These are phyloP conservation scores for Cytospora piceicola DNA, from an alignment of 2,329 filamentous ascomycete genomes.

Conservation along the genomic window DNA sequence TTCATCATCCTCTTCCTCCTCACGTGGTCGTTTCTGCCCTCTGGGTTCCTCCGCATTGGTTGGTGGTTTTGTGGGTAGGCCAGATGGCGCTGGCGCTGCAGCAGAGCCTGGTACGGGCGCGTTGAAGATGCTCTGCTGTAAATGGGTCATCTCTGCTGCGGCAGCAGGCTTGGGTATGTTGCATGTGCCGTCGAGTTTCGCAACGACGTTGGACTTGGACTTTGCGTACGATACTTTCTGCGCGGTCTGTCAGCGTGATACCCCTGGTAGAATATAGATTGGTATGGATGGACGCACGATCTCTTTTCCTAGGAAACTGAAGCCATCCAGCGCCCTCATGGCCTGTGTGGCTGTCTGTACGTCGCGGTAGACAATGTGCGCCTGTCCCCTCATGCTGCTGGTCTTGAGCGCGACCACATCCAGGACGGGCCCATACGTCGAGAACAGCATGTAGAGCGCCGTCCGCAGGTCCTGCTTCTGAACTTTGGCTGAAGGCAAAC, in stretches of 20 bases:
- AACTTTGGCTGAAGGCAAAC: constrained; percentile 83
- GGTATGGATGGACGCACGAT: constrained; percentile 65
- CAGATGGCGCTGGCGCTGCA: constrained; percentile 45
- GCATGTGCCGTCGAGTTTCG: constrained; percentile 91
- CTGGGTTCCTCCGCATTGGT: constrained; percentile 57
- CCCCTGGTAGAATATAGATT: background rate
- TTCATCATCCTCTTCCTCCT: constrained; percentile 68
- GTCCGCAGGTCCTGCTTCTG: constrained; percentile 86
- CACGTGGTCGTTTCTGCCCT: constrained; percentile 72
- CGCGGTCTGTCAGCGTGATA: constrained; percentile 26
- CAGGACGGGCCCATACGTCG: constrained; percentile 88
- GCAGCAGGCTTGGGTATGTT: constrained; percentile 63
- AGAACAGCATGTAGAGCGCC: constrained; percentile 89
- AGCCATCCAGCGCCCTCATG: constrained; percentile 85
- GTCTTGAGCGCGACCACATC: constrained; percentile 92
- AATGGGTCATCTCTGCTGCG: constrained; percentile 68
- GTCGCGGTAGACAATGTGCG: constrained; percentile 89
- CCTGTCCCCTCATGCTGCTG: constrained; percentile 91
- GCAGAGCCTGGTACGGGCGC: constrained; percentile 60
- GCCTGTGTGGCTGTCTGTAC: constrained; percentile 91
- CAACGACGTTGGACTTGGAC: constrained; percentile 82
- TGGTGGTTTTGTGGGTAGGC: constrained; percentile 54
- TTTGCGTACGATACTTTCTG: constrained; percentile 93
- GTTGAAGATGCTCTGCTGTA: constrained; percentile 81
- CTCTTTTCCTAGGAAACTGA: constrained; percentile 80